Base-by-base conservation (phyloP, 2,329 filamentous ascomycete genomes). In the Diaporthe destruens region DNA sequence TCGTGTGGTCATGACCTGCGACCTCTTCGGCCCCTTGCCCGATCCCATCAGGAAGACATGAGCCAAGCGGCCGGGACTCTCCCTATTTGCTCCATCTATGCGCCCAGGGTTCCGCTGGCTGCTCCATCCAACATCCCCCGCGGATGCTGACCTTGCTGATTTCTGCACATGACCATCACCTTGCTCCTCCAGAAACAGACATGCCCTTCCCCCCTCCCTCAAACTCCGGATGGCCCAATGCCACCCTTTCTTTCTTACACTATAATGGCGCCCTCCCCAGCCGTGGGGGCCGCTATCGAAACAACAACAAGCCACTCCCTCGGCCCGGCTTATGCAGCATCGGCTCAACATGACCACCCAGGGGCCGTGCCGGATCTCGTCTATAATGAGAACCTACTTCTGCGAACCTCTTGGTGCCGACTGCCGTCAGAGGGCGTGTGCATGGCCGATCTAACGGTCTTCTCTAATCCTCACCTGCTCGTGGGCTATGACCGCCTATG, bases 41-140 rank as follows among this genome's bases (percentile, higher is more conserved):
- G 29, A 65, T 65, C 61, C 44, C 32, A 25, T 39, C 61, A 53
- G 61, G 32, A 51, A 39, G 9, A 53, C 47, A 66, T 66, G 61
- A 53, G 61, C 61, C 61, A 66, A 66, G 61, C 61, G 47, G 61
- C 36, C 61, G 61, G 61, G 61, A 39, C 61, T 39, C 32, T 53
- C 61, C 61, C 61, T 51, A 66, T 39, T 66, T 66, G 44, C 47
- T 66, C 61, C 29, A 51, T 65, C 36, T 36, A 36, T 65, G 59
- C 29, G 59, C 59, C 59, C 55, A 57, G 55, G 55, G 32, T 39
- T 23, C 23, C 11, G 32, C 55, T 39, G 32, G 29, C 53, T 55
- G 53, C 20, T 23, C 3, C 20, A 23, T 49, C 44, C 44, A 49
- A 9, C 44, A 49, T 11, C 2, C 18, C 42, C 44, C 18, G 42